Base-by-base conservation (phyloP, 2,329 filamentous ascomycete genomes). In the Apiospora malaysiana region DNA sequence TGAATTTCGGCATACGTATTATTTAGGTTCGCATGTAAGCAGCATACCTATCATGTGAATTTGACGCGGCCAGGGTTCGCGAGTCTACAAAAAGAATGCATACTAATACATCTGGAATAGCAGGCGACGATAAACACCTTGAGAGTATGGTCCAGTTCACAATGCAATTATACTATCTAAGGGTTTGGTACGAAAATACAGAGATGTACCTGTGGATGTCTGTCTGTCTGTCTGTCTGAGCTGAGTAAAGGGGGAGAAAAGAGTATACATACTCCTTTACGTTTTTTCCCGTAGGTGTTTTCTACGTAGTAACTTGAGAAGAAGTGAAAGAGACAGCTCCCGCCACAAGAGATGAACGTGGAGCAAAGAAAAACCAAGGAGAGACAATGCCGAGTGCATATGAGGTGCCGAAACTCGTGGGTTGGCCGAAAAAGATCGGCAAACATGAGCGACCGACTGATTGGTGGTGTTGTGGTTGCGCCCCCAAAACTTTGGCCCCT, bases 181-280 rank as follows among this genome's bases (percentile, higher is more conserved):
- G 18, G 27, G 8, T 40, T n/a, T 23, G 18, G 9, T 40, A 63
- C 32, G 37, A 14, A 14, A 40, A 40, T 63, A 37, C 8, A 23
- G n/a, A 21, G 32, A 5, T 63, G 21, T 40, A 37, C 27, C 21
- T 10, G 9, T n/a, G 18, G 18, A 4, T n/a, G 32, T 32, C 12
- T n/a, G 56, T 63, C 56, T 63, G 32, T 63, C 32, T 40, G 56
- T 63, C 56, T 63, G 32, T 63, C 32, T 40, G 32, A 63, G n/a
- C 32, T 63, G 32, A 63, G 32, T 63, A 63, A 40, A 40, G 8
- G 32, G 32, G 32, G 56, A 6, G 32, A 23, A 40, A 40, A 63
- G 56, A 63, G 56, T 63, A 14, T 63, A 63, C 32, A 63, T 63
- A 63, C 56, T 63, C 56, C 56, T 63, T 63, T 63, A 40, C 37